These are phyloP conservation scores for Pichia cephalocereana DNA, from an alignment of 805 yeast species.

Conservation along the genomic window DNA sequence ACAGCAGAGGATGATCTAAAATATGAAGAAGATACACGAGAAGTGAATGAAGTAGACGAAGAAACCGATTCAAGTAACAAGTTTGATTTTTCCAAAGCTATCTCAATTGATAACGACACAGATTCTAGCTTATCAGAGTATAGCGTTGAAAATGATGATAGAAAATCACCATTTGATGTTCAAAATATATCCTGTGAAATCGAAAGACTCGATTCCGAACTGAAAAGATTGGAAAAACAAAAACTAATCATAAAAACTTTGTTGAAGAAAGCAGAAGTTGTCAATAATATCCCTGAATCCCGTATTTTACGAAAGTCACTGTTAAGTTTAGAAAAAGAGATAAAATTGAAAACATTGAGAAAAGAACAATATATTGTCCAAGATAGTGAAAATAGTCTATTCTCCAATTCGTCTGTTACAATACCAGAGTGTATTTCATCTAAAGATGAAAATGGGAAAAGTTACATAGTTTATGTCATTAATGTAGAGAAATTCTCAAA, in stretches of 20 bases:
- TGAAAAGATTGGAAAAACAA: slow-evolving; percentile 53
- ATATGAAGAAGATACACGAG: background rate
- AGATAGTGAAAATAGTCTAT: slow-evolving; percentile 71
- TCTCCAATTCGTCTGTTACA: slow-evolving; percentile 48
- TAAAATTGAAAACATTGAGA: slow-evolving; percentile 63
- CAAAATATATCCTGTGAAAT: slow-evolving; percentile 61
- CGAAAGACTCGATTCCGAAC: slow-evolving; percentile 43
- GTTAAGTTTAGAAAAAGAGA: slow-evolving; percentile 57
- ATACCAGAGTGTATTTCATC: slow-evolving; percentile 49
- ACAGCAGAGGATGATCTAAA: slow-evolving; percentile 1
- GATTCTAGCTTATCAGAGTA: background rate
- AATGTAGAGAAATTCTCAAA: slow-evolving; percentile 51
- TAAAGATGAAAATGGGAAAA: slow-evolving; percentile 42
- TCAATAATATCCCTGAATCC: slow-evolving; percentile 64
- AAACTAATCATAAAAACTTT: slow-evolving; percentile 56
- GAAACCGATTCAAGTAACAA: background rate
- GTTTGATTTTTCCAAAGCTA: no score
- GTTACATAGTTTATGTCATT: slow-evolving; percentile 62
- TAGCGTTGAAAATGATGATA: slow-evolving; percentile 14
- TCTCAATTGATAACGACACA: background rate
- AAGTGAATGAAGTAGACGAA: background rate
- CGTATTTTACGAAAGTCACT: slow-evolving; percentile 62
- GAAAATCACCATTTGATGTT: slow-evolving; percentile 61
- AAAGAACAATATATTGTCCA: slow-evolving; percentile 77
- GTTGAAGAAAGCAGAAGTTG: slow-evolving; percentile 72